Evolutionary conservation across 441 rosid species (phyloP).

Genomic region (Melianthus villosus): DNA sequence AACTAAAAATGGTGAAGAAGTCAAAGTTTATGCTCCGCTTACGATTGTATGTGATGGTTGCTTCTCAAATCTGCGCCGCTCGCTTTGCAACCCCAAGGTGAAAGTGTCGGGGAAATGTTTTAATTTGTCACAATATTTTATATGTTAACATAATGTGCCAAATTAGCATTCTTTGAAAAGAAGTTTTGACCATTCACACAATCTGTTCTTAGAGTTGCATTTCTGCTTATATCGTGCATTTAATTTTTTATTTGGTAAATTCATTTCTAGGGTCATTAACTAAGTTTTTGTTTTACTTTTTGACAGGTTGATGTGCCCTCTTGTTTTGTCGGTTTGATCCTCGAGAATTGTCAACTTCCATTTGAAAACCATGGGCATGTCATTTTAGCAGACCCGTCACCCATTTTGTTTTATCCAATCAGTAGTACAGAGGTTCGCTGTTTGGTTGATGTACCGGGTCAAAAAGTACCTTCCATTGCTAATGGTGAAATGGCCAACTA

Average conservation of each 20-base stretch:
- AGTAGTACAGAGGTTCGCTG: conserved; percentile 14
- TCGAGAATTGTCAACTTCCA: conserved; percentile 16
- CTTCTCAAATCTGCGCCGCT: conserved; percentile 10
- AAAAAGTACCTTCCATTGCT: conserved; percentile 14
- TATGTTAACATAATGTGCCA: background rate
- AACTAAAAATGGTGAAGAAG: conserved; percentile 8
- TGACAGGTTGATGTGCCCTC: conserved; percentile 14
- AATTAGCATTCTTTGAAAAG: background rate
- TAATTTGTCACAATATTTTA: background rate
- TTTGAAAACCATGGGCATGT: conserved; percentile 13
- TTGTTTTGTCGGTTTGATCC: conserved; percentile 12
- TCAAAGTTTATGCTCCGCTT: conserved; percentile 8
- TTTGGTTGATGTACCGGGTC: conserved; percentile 19
- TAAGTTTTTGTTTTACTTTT: background rate
- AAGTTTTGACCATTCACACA: too few relatives aligned
- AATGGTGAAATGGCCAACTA: conserved; percentile 15
- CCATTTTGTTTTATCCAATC: conserved; percentile 13
- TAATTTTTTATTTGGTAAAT: too few relatives aligned
- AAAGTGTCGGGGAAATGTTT: too few relatives aligned
- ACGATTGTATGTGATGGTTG: conserved; percentile 9
- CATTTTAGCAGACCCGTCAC: conserved; percentile 15
- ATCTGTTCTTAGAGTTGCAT: too few relatives aligned
- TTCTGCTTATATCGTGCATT: too few relatives aligned
- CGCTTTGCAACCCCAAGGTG: conserved; percentile 8
- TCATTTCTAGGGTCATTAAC: too few relatives aligned